Evolutionary conservation across 805 yeast species (phyloP).

Genomic region (Pichia gijzeniarum): DNA sequence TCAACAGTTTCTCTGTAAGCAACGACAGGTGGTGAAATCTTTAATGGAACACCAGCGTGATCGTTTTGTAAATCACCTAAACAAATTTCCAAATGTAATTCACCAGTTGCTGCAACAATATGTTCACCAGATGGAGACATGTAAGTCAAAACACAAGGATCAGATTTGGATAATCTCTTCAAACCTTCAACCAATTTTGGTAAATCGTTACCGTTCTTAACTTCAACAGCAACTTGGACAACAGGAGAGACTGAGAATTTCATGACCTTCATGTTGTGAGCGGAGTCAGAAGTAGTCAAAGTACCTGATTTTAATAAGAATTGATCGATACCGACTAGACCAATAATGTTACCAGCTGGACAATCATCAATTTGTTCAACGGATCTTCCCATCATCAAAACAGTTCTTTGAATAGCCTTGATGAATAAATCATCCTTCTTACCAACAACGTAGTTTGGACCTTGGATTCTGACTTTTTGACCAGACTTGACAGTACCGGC

Average conservation of each 20-base stretch:
- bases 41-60: slow-evolving; percentile 99
- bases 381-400: slow-evolving; percentile 98
- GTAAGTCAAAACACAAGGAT: slow-evolving; percentile 90
- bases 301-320: slow-evolving; percentile 99
- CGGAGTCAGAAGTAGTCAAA: slow-evolving; percentile 89
- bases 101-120: slow-evolving; percentile 99
- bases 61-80: slow-evolving; percentile 92
- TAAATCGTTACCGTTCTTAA: slow-evolving; percentile 98
- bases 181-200: slow-evolving; percentile 99
- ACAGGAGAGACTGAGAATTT: slow-evolving; percentile 99
- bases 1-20: slow-evolving; percentile 98
- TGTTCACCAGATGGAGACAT: slow-evolving; percentile 98
- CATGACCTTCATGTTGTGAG: slow-evolving; percentile 99
- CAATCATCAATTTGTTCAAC: slow-evolving; percentile 98
- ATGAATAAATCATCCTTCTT: slow-evolving; percentile 95
- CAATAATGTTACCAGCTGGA: slow-evolving; percentile 99
- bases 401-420: slow-evolving; percentile 98
- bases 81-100: slow-evolving; percentile 98
- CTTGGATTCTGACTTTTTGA: slow-evolving; percentile 99
- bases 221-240: slow-evolving; percentile 99
- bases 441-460: slow-evolving; percentile 99
- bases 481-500: slow-evolving; percentile 99
- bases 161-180: slow-evolving; percentile 99
- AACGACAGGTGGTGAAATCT: slow-evolving; percentile 96
- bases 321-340: slow-evolving; percentile 99